Conservation (phyloP, 2,329 filamentous ascomycete genomes). For the Cryphonectria radicalis region DNA sequence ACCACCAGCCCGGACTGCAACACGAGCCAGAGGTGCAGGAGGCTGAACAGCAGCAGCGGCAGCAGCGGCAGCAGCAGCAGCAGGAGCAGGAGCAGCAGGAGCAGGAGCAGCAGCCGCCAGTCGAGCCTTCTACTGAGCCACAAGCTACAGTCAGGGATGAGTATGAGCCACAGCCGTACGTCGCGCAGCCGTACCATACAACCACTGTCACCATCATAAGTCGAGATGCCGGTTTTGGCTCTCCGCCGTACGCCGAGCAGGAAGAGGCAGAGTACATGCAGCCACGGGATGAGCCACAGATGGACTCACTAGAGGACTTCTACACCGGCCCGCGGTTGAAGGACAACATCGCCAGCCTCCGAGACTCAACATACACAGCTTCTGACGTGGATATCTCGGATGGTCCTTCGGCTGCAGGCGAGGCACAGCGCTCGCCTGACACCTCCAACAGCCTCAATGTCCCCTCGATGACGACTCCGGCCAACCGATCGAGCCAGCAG, state of each 20-base stretch:
- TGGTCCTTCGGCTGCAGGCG: constrained; percentile 35
- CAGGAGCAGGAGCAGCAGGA: constrained; percentile 17
- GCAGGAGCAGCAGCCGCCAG: neutral
- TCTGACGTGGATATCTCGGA: constrained; percentile 39
- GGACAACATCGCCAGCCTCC: constrained; percentile 41
- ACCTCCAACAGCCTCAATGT: constrained; percentile 52
- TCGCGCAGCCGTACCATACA: constrained; percentile 42
- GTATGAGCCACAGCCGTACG: constrained; percentile 47
- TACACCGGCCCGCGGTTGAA: constrained; percentile 39
- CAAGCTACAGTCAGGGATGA: constrained; percentile 29
- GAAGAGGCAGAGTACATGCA: constrained; percentile 24
- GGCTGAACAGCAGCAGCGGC: neutral
- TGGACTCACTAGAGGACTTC: constrained; percentile 39
- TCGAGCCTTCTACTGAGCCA: constrained; percentile 10
- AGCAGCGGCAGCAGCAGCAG: too few relatives aligned
- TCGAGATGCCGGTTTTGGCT: constrained; percentile 46
- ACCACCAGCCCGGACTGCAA: constrained; percentile 29
- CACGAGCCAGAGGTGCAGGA: constrained; percentile 15
- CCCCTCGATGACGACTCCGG: constrained; percentile 48
- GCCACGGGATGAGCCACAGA: constrained; percentile 25
- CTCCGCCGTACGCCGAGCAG: constrained; percentile 29
- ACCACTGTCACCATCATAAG: constrained; percentile 56
- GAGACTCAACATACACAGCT: constrained; percentile 39
- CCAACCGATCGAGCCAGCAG: constrained; percentile 57
- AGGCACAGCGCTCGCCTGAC: constrained; percentile 40